Evolutionary conservation across 164 flowering plant species (phyloP).

Genomic region (Saururus chinensis): DNA sequence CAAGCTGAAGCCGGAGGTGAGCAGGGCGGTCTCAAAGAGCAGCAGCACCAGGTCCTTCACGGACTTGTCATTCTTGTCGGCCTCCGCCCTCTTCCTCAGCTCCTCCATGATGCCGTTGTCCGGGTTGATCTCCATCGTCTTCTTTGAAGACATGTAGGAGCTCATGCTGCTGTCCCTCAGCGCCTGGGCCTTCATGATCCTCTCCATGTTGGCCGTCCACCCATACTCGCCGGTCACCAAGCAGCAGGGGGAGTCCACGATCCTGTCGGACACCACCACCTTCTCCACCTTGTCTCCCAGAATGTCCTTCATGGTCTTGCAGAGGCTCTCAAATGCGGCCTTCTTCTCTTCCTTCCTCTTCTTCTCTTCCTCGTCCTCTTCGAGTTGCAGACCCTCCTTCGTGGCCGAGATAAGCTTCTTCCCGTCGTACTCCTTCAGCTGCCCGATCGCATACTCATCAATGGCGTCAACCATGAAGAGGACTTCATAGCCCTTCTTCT

Average conservation of each 20-base stretch:
- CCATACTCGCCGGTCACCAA: slow-evolving; percentile 17
- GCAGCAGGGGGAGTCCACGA: slow-evolving; percentile 17
- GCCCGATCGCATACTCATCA: slow-evolving; percentile 18
- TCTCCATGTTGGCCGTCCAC: slow-evolving; percentile 15
- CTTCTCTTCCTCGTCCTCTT: slow-evolving; percentile 10
- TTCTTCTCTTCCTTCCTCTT: slow-evolving; percentile 9
- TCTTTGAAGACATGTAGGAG: slow-evolving; percentile 16
- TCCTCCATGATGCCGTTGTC: slow-evolving; percentile 16
- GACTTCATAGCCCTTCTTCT: slow-evolving; percentile 23
- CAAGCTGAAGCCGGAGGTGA: slow-evolving; percentile 15
- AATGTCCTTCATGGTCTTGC: slow-evolving; percentile 15
- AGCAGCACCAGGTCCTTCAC: slow-evolving; percentile 15
- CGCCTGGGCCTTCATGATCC: slow-evolving; percentile 17
- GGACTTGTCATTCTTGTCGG: slow-evolving; percentile 16
- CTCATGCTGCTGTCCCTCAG: slow-evolving; percentile 13
- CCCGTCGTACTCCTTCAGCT: slow-evolving; percentile 17
- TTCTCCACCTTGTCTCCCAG: slow-evolving; percentile 16
- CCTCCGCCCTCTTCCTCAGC: slow-evolving; percentile 17
- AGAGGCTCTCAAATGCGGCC: slow-evolving; percentile 14
- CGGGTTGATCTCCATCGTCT: slow-evolving; percentile 17
- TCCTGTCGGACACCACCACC: slow-evolving; percentile 10
- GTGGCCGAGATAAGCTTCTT: slow-evolving; percentile 19
- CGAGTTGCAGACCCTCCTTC: slow-evolving; percentile 18
- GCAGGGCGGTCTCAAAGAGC: slow-evolving; percentile 15
- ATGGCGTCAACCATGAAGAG: slow-evolving; percentile 22